Evolutionary conservation across 2,329 filamentous ascomycete species (phyloP), one percentile per base, ranked within the genome.

Genomic region (Aureobasidium sp.): DNA sequence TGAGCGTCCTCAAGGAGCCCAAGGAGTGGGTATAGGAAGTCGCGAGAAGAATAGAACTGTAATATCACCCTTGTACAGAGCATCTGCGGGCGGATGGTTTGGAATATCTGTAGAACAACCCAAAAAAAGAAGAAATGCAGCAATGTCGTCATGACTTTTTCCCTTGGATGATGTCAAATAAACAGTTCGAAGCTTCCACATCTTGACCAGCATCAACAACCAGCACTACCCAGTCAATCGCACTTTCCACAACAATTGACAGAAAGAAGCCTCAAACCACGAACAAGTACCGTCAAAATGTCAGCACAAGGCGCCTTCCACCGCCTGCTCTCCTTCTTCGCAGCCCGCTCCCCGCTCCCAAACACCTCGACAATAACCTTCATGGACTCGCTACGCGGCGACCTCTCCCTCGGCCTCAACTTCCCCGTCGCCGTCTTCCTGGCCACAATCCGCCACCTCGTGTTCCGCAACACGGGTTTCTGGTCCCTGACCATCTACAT

Each of bases 1-100:
- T 96, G 51, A 86, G 93, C 62, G 88, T 86, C 42, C 69, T 87
- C 64, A 82, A 77, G 73, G 79, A 81, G 66, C 84, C 84, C 3
- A 77, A 77, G 62, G 83, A 86, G 64, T 87, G 84, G 84, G 81
- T 79, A 57, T 83, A 70, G 51, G 43, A n/a, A 17, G 17, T 17
- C 8, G 23, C 19, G 40, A 38, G 21, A 33, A 29, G n/a, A 25
- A 37, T 29, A 29, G 23, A 27, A 57, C 23, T 55, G 51, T 55
- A 46, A 33, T 35, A 57, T 37, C 21, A 45, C 27, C 29, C 31
- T 33, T 55, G 51, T 55, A 55, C 51, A 55, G 51, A 55, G 42
- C 53, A 57, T 57, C 53, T 57, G 53, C 53, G 38, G 53, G 38
- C 53, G 40, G 53, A 57, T 57, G 53, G 29, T 33, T 38, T 55